Base-by-base conservation (phyloP, 1,284 basidiomycete genomes). In the Tilletia indica region DNA sequence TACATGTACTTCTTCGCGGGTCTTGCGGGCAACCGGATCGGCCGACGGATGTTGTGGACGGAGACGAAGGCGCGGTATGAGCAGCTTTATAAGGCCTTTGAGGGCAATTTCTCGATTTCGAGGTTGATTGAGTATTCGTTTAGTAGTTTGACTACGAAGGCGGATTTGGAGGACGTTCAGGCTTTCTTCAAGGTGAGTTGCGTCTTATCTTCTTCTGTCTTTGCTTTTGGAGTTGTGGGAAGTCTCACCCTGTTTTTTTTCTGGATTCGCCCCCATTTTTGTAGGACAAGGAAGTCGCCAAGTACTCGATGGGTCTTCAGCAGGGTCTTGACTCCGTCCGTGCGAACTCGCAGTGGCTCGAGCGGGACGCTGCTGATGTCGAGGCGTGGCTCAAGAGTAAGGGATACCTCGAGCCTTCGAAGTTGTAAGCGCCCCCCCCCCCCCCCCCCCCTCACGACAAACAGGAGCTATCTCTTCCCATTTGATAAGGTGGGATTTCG, bases 241-340 rank as follows among this genome's bases (percentile, higher is more conserved):
- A 45, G 6, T 9, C 42, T 45, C 42, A 45, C 42, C 6, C n/a
- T n/a, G n/a, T n/a, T n/a, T n/a, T n/a, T 45, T 45, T 45, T 45
- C 42, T 45, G 42, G 25, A 31, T 31, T 31, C 25, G 25, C 25
- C 25, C 25, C 25, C 25, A 0, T 31, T 31, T 31, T 4, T 64
- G 19, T 36, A 64, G 66, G 81, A 74, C 78, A 87, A 86, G 71
- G 76, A 80, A 63, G 79, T 73, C 42, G 70, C 72, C 48, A 86
- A 86, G 77, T 88, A 85, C 85, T 86, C 87, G 74, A 87, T 90
- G 80, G 86, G 87, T 5, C 85, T 92, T 58, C 87, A 88, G 14
- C 92, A 93, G 81, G 87, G 88, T 36, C 79, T 92, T 73, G 92
- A 93, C 76, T 87, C 86, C 1, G 89, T 92, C 76, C 86, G 86